Base-by-base conservation (phyloP, 1,284 basidiomycete species). In the Ganoderma sinense region DNA sequence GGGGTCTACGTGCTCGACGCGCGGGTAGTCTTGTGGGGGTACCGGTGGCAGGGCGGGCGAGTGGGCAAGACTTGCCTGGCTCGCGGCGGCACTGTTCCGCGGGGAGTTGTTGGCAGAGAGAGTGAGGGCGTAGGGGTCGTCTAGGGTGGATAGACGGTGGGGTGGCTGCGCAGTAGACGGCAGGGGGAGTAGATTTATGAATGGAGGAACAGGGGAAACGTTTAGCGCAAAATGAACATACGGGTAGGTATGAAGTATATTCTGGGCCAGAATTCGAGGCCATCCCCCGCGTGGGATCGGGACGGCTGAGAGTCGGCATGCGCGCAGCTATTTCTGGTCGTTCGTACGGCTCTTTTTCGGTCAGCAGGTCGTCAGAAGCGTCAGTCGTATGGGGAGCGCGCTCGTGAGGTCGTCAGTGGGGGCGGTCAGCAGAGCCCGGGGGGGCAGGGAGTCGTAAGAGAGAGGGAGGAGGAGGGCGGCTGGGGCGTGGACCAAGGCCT, bases 141-240 rank as follows among this genome's bases (percentile, higher is more conserved):
- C 77, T 68, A 72, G 53, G 75, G 75, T 75, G 40, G 81, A 81
- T 43, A 80, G 76, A 69, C 78, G 76, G 73, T 82, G 78, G 18
- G 82, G 80, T 8, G 80, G 78, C 82, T 83, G 78, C 76, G 72
- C 76, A 77, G 75, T 76, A 80, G 72, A 41, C n/a, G 56, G 61
- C 20, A 29, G 40, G 62, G 68, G 69, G 58, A 16, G 51, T 16
- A 55, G 13, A n/a, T 56, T 29, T 65, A 65, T 26, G 64, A 51
- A 65, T 45, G 45, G 62, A 63, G 26, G 61, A 43, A 41, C 39
- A 41, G 59, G 59, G 59, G 40, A 23, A 11, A 26, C 23, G n/a
- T 20, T 55, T 59, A 59, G 53, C 53, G 45, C 59, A 60, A 48
- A 33, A 43, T 40, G 65, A 39, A 69, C 70, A 51, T 40, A 70